These are phyloP conservation scores for Elsinoe arachidis DNA, from an alignment of 2,329 filamentous ascomycete genomes.

Conservation along the genomic window DNA sequence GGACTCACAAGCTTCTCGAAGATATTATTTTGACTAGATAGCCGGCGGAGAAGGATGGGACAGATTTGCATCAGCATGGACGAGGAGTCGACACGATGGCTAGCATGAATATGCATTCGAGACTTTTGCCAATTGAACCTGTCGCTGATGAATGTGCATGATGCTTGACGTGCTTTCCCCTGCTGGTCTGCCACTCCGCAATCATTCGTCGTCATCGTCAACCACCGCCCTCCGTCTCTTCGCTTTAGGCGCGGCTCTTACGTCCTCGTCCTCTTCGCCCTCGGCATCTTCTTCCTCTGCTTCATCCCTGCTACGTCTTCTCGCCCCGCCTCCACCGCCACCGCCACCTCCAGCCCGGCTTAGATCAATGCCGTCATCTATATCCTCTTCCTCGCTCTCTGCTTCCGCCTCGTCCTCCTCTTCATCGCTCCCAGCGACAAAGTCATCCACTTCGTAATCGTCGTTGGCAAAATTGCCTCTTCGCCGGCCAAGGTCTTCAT, in stretches of 20 bases:
- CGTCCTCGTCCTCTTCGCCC: slow-evolving; percentile 24
- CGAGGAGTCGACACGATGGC: not conserved
- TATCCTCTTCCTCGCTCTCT: slow-evolving; percentile 44
- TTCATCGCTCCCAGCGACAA: slow-evolving; percentile 67
- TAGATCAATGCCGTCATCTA: slow-evolving; percentile 36
- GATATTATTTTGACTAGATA: slow-evolving; percentile 1
- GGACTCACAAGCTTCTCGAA: not conserved
- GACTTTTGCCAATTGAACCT: not conserved
- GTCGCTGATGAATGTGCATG: not conserved
- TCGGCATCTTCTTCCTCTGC: slow-evolving; percentile 30
- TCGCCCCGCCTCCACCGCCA: not conserved
- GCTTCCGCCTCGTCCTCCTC: slow-evolving; percentile 51
- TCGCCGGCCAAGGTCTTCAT: slow-evolving; percentile 66
- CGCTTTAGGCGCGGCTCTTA: slow-evolving; percentile 23
- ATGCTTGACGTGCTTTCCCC: not conserved
- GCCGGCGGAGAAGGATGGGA: not conserved
- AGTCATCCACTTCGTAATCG: slow-evolving; percentile 71
- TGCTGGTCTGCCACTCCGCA: not conserved
- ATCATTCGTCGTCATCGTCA: slow-evolving; percentile 36
- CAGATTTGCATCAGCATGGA: slow-evolving; percentile 10
- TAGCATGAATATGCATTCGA: slow-evolving; percentile 8
- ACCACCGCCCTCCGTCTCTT: slow-evolving; percentile 38
- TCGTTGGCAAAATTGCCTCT: slow-evolving; percentile 55
- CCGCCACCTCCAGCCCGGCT: slow-evolving; percentile 17
- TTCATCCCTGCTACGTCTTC: slow-evolving; percentile 22